Percentiles rank a stretch among this genome's conserved stretches.
These are phyloP conservation scores for Claviceps sp. DNA, from an alignment of 2,329 filamentous ascomycete genomes.

Conservation along the genomic window DNA sequence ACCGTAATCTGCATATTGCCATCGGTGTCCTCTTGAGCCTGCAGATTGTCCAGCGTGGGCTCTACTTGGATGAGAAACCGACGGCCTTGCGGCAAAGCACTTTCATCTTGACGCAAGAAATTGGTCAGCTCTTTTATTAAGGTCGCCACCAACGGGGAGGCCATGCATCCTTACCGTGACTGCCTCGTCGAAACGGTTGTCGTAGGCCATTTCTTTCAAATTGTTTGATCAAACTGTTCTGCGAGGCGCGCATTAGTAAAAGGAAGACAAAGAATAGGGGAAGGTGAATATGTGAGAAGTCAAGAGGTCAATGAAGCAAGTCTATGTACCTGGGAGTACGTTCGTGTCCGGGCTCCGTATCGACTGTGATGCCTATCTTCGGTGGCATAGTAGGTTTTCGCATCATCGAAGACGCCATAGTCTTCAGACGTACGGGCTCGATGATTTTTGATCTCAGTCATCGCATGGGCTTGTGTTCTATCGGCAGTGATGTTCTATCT, in stretches of 20 bases:
- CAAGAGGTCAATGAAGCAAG: background rate
- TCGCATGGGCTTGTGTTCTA: slow-evolving; percentile 7
- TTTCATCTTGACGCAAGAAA: slow-evolving; percentile 47
- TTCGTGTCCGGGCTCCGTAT: slow-evolving; percentile 37
- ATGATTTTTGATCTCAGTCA: slow-evolving; percentile 17
- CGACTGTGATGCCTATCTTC: slow-evolving; percentile 39
- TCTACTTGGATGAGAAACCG: slow-evolving; percentile 83
- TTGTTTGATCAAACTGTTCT: slow-evolving; percentile 42
- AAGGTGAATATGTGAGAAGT: background rate
- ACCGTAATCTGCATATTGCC: slow-evolving; percentile 95
- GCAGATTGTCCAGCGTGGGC: slow-evolving; percentile 62
- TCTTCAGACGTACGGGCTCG: slow-evolving; percentile 28
- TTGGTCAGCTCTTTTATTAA: background rate
- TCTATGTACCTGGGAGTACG: slow-evolving; percentile 37
- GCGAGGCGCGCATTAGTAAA: background rate
- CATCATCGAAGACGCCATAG: slow-evolving; percentile 41
- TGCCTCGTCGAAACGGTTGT: slow-evolving; percentile 44
- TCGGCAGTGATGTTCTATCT: background rate
- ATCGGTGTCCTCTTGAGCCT: slow-evolving; percentile 84
- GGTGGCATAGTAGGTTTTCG: slow-evolving; percentile 44
- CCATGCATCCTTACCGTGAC: slow-evolving; percentile 35
- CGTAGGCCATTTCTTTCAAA: slow-evolving; percentile 37
- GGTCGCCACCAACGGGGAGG: background rate
- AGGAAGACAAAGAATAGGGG: slow-evolving; percentile 8
- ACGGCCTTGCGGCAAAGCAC: slow-evolving; percentile 48